Base-by-base conservation (phyloP, 805 yeast species). In the Sugiyamaella boreocaroliniensis region DNA sequence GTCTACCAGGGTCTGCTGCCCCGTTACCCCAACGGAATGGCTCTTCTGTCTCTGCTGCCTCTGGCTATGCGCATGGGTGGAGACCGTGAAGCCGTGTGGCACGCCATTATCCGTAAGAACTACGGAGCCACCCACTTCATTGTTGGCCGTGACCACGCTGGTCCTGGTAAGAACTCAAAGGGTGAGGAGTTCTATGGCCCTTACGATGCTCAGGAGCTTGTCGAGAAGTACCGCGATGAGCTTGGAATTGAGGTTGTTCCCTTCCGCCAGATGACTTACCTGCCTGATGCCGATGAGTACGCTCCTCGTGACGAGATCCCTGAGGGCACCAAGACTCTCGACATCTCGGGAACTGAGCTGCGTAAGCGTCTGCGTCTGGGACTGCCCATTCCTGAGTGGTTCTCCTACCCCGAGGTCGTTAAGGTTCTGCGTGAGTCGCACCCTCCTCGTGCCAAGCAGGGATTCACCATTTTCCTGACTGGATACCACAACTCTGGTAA, bases 1-100 rank as follows among this genome's bases (percentile, higher is more conserved):
- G 98, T 90, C 12, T 90, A 90, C 75, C 86, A 87, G 72, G 95
- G 92, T 62, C 82, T 90, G 62, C 80, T 92, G 71, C 87, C 90
- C 72, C 85, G 92, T 65, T 90, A 87, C 72, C 98, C 97, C 49
- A 86, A 83, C 58, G 97, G 97, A 51, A 85, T 90, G 80, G 97
- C 97, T 14, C 82, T 86, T 59, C 75, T 90, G 57, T 84, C 97
- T 8, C 74, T 90, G 58, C 77, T 90, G 62, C 98, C 98, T 11
- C 76, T 90, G 65, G 98, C 98, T 41, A 90, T 90, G 98, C 84
- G 98, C 78, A 90, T 90, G 98, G 97, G 93, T 52, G 98, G 98
- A 70, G 97, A 92, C 70, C 82, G 96, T 69, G 98, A 90, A 74
- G 98, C 98, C 19, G 86, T 90, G 45, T 92, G 97, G 97, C 98